Evolutionary conservation across 139 green algal species (phyloP), one percentile per base, ranked within the genome.

Genomic region (Chlamydomonas schloesseri): DNA sequence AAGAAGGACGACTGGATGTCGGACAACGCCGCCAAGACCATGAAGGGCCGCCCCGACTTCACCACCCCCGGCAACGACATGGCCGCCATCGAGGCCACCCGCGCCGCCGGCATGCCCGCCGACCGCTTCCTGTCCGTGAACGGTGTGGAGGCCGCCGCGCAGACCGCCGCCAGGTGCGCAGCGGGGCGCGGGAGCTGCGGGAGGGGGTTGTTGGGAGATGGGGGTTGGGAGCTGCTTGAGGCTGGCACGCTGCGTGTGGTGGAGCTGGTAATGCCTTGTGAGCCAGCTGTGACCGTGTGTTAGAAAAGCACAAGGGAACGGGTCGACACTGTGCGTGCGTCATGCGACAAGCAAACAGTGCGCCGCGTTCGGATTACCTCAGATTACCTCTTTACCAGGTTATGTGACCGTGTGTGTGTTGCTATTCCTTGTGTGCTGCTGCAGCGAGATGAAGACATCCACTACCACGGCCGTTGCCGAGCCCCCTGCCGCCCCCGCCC

Each of bases 1-100:
- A 91, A 90, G 4, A 53, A 75, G 29, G 85, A 90, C 36, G 86
- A 94, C 71, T 89, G 85, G 58, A 92, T 86, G 71, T 42, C 46
- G 13, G 90, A 88, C 21, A 88, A 73, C 18, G 71, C 75, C 21
- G 86, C 65, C 6, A 50, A 50, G 31, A 17, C 42, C 20, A 93
- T 95, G 89, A 94, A 96, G 91, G 24, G 31, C 24, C 55, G 37
- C 24, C 64, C 82, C 20, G 90, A 92, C 84, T 93, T 93, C 78
- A 89, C 90, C n/a, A 87, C 65, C 20, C 89, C 83, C 6, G 71
- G 57, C 18, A 36, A 71, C 23, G 72, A 91, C 77, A 53, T 50
- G 28, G 68, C 80, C 2, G 58, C 71, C 69, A 92, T 92, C 36
- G 77, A 69, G 11, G 64, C 73, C 46, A 62, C 68, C 33, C 78